A percentile compares a stretch with the other conserved stretches of the same genome.
phyloP scores from a whole-genome alignment of 441 rosid species.

The Populus trichocarpa region DNA sequence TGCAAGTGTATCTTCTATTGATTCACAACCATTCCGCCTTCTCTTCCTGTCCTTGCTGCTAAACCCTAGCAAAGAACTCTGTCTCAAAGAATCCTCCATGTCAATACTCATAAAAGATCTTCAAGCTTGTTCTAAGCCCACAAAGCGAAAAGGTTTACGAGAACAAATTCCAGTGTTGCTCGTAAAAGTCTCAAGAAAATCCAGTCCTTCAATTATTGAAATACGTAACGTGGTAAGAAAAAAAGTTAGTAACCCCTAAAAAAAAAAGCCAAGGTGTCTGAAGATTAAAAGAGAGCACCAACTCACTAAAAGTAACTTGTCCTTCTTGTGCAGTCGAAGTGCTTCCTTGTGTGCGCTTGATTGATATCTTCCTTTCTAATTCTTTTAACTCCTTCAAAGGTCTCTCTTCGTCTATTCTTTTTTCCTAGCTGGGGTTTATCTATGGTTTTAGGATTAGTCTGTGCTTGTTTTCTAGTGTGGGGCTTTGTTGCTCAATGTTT shows the following conservation, averaged over 20 bases:
- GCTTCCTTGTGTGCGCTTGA: too few relatives aligned
- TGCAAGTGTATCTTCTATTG: slow-evolving; percentile 46
- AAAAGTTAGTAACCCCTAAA: too few relatives aligned
- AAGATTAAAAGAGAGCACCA: too few relatives aligned
- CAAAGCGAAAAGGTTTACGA: background rate
- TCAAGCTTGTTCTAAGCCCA: too few relatives aligned
- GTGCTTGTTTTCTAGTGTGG: background rate
- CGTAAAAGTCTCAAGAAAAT: too few relatives aligned
- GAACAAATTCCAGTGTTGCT: background rate
- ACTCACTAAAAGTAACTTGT: too few relatives aligned
- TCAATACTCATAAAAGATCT: background rate
- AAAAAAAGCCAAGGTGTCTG: too few relatives aligned
- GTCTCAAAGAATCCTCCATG: background rate
- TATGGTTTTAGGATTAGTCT: background rate
- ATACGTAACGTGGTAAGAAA: too few relatives aligned
- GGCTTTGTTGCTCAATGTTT: background rate
- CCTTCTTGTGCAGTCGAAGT: too few relatives aligned
- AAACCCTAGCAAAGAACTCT: background rate
- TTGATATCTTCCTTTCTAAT: too few relatives aligned
- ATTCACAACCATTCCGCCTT: slow-evolving; percentile 28
- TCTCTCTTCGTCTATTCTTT: background rate
- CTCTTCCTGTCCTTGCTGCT: slow-evolving; percentile 17
- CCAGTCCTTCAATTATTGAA: too few relatives aligned
- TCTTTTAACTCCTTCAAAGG: background rate
- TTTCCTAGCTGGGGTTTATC: background rate